Percentiles rank a stretch among this genome's conserved stretches.
phyloP scores from a whole-genome alignment of 1,139 yeast species.

The Groenewaldozyma sp. region DNA sequence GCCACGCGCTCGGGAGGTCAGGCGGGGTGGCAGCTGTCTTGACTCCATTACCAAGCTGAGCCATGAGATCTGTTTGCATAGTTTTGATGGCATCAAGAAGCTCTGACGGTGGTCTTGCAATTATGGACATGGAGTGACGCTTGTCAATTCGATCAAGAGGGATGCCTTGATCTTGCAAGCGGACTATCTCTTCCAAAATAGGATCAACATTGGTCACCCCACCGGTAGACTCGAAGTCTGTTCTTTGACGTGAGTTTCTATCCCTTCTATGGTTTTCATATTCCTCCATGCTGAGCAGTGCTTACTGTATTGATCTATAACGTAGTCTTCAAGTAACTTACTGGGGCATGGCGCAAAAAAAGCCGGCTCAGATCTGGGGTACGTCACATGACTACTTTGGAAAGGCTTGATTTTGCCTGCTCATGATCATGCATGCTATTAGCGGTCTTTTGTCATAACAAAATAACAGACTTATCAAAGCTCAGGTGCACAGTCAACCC shows the following conservation, averaged over 20 bases:
- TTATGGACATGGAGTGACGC: conserved; percentile 19
- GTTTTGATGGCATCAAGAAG: conserved; percentile 13
- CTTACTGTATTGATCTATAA: too few species aligned
- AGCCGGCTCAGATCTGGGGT: too few species aligned
- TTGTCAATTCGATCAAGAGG: conserved; percentile 12
- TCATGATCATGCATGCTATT: too few species aligned
- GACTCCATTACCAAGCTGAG: conserved; percentile 6
- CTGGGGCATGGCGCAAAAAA: too few species aligned
- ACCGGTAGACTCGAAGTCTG: not conserved
- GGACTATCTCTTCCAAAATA: not conserved
- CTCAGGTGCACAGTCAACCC: too few species aligned
- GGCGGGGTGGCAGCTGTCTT: too few species aligned
- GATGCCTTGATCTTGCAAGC: conserved; percentile 8
- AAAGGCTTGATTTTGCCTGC: too few species aligned
- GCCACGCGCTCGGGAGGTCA: conserved; percentile 14
- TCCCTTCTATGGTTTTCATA: not conserved
- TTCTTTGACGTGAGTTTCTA: not conserved
- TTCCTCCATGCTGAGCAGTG: too few species aligned
- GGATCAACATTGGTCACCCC: not conserved
- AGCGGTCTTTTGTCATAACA: too few species aligned
- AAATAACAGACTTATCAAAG: too few species aligned
- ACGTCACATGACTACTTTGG: too few species aligned
- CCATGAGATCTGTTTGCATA: conserved; percentile 13
- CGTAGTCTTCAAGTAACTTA: too few species aligned
- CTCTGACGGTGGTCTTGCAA: conserved; percentile 19